These are phyloP conservation scores for Pseudohalonectria lignicola DNA, from an alignment of 2,329 filamentous ascomycete species.

Conservation along the genomic window DNA sequence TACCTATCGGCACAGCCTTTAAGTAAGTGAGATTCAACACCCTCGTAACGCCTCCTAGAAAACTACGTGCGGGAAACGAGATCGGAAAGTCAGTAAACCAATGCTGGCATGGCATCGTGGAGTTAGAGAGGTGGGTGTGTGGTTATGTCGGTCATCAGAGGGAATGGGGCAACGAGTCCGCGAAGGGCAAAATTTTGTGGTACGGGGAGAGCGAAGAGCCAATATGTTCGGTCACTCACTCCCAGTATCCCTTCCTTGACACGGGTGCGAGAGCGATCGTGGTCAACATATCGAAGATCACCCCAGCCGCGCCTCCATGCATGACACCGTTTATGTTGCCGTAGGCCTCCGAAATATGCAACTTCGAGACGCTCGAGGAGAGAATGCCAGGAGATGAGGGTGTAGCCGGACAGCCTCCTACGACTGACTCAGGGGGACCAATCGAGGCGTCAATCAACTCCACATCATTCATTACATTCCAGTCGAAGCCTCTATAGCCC, in stretches of 20 bases:
- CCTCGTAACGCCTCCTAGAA: constrained; percentile 37
- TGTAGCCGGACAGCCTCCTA: too few species aligned
- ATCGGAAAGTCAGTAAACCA: too few species aligned
- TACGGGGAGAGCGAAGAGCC: too few species aligned
- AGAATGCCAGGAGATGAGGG: constrained; percentile 5
- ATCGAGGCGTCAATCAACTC: constrained; percentile 17
- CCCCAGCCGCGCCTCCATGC: constrained; percentile 40
- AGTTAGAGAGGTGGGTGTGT: too few species aligned
- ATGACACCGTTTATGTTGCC: constrained; percentile 35
- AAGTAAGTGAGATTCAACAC: constrained; percentile 39
- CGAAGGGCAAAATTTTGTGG: too few species aligned
- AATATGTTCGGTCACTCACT: constrained; percentile 22
- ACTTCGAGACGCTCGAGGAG: constrained; percentile 26
- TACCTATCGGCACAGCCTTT: constrained; percentile 26
- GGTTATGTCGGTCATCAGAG: too few species aligned
- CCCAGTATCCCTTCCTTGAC: constrained; percentile 35
- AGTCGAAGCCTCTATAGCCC: constrained; percentile 10
- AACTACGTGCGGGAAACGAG: constrained; percentile 11
- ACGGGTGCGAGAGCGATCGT: constrained; percentile 36
- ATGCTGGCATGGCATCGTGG: too few species aligned
- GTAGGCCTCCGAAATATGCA: constrained; percentile 29
- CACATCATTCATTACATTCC: constrained; percentile 9
- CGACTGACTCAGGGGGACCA: constrained; percentile 7
- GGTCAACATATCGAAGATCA: constrained; percentile 44
- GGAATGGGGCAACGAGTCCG: too few species aligned